Percentiles rank a stretch among this genome's conserved stretches.
Conservation (phyloP, 768 basidiomycete genomes). For the Antrodiella citrinella region DNA sequence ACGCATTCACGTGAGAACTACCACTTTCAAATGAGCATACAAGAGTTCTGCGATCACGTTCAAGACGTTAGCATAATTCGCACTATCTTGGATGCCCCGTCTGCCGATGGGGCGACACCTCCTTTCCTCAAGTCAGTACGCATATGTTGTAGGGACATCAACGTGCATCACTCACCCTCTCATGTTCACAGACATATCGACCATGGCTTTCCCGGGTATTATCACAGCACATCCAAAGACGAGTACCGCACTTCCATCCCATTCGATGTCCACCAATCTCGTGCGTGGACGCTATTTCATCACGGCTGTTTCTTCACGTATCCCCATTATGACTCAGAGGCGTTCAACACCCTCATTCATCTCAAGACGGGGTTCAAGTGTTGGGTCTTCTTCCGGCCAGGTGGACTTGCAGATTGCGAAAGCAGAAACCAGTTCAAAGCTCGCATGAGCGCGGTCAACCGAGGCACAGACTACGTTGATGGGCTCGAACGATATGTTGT, state of each 20-base stretch:
- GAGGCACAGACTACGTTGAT: neutral
- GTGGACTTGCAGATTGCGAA: neutral
- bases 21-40: neutral
- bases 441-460: neutral
- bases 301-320: neutral
- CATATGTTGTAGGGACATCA: neutral
- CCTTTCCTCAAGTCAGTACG: neutral
- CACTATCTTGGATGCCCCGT: neutral
- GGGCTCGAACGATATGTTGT: neutral
- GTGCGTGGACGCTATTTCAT: neutral
- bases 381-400: neutral
- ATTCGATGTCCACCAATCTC: neutral
- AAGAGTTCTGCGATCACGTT: neutral
- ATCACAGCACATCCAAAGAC: neutral
- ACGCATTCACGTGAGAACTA: neutral
- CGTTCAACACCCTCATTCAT: neutral
- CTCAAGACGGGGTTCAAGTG: neutral
- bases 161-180: neutral
- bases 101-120: neutral
- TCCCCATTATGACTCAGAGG: neutral
- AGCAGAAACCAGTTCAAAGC: neutral
- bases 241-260: neutral
- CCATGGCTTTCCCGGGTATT: neutral
- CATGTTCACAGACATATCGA: neutral
- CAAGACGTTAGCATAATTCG: neutral